phyloP scores from a whole-genome alignment of 164 flowering plant species.

The Malania oleifera region DNA sequence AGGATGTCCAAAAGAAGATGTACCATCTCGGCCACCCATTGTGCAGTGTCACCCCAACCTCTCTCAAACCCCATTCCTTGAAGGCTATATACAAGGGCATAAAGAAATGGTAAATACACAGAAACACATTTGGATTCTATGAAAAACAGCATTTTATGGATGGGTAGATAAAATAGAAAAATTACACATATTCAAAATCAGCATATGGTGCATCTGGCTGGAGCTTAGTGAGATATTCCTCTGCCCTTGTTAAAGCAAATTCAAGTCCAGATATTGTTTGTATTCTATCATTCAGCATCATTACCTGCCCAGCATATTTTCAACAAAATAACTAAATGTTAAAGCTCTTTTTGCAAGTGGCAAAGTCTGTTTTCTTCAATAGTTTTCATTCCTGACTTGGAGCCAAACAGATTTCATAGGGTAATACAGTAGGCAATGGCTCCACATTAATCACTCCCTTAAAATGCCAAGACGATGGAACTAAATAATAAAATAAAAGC shows the following conservation, averaged over 20 bases:
- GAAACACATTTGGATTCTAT: too few species aligned
- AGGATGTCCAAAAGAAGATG: conserved; percentile 85
- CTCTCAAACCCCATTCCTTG: conserved; percentile 93
- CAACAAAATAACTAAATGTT: too few species aligned
- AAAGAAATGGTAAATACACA: neutral
- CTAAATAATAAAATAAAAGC: too few species aligned
- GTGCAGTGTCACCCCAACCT: conserved; percentile 94
- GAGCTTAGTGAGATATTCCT: conserved; percentile 65
- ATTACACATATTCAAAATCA: conserved; percentile 74
- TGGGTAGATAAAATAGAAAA: conserved; percentile 5
- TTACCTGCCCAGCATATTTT: too few species aligned
- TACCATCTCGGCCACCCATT: conserved; percentile 59
- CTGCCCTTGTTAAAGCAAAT: conserved; percentile 65
- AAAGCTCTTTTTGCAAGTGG: too few species aligned
- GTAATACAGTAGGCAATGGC: too few species aligned
- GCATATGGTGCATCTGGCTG: conserved; percentile 65
- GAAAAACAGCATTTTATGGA: too few species aligned
- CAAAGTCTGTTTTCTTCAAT: too few species aligned
- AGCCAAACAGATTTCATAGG: too few species aligned
- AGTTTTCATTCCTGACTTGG: too few species aligned
- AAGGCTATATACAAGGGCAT: conserved; percentile 37
- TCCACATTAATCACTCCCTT: too few species aligned
- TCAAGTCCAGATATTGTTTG: conserved; percentile 60
- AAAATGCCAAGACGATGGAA: too few species aligned
- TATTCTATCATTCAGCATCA: conserved; percentile 94